These are phyloP conservation scores for Clitoria ternatea DNA, from an alignment of 306 rosid genomes.

Conservation along the genomic window DNA sequence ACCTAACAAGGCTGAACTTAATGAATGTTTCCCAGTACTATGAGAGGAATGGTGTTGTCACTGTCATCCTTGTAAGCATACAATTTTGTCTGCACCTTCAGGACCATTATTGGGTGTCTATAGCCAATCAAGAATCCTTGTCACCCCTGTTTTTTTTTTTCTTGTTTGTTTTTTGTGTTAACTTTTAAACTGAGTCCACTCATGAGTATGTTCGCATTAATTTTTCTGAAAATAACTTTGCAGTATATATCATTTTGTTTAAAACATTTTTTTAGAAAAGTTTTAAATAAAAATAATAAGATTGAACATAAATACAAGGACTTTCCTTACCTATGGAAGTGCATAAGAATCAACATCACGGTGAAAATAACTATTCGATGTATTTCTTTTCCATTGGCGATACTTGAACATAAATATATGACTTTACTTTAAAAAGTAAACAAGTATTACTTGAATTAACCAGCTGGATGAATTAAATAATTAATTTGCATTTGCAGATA, in stretches of 20 bases:
- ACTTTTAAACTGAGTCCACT: background rate
- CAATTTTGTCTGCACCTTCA: background rate
- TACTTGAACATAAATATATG: no score
- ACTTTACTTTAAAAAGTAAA: no score
- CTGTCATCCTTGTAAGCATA: constrained; percentile 12
- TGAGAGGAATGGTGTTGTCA: constrained; percentile 22
- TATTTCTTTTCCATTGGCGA: no score
- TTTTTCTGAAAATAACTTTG: no score
- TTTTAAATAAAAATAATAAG: background rate
- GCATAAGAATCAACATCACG: no score
- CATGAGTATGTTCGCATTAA: background rate
- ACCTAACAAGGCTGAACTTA: background rate
- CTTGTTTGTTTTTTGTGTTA: background rate
- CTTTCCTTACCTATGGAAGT: no score
- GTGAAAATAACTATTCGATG: no score
- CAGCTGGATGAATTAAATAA: no score
- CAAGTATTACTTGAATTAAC: no score
- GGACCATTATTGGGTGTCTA: background rate
- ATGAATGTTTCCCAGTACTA: background rate
- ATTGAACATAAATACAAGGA: no score
- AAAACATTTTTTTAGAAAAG: background rate
- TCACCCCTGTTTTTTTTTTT: background rate
- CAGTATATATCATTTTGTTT: background rate
- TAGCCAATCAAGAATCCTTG: background rate
- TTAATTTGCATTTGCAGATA: no score